Percentiles rank a stretch among this genome's conserved stretches.
These are phyloP conservation scores for Sequoia sempervirens DNA, from an alignment of 75 land plant species.

Conservation along the genomic window DNA sequence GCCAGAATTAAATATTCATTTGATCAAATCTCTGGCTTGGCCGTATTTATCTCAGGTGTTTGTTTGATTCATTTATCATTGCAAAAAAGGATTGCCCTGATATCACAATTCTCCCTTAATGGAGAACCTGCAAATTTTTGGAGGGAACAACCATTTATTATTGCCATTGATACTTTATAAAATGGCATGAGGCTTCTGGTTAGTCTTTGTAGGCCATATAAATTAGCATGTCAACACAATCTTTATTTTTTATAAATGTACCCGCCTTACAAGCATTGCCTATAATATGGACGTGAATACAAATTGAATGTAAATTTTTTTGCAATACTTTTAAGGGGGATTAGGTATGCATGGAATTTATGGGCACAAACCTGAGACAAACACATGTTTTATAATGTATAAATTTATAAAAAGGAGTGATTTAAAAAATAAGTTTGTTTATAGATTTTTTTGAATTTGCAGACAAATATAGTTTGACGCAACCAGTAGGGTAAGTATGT, in stretches of 20 bases:
- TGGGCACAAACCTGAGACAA: background rate
- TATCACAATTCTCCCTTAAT: background rate
- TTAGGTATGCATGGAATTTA: background rate
- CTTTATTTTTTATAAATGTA: background rate
- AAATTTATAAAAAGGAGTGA: background rate
- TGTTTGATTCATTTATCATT: background rate
- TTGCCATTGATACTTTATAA: background rate
- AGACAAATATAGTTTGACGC: background rate
- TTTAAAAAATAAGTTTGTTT: background rate
- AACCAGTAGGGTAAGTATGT: no score
- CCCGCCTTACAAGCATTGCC: background rate
- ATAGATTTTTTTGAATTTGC: background rate
- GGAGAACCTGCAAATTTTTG: background rate
- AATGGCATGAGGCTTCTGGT: background rate
- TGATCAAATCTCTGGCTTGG: background rate
- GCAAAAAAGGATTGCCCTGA: background rate
- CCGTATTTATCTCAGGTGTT: no score
- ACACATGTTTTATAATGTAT: background rate
- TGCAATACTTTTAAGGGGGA: background rate
- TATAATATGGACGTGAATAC: background rate
- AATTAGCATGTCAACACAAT: background rate
- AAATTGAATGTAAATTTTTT: background rate
- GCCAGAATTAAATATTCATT: background rate
- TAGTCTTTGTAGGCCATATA: background rate
- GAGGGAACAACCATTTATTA: background rate